phyloP scores from a whole-genome alignment of 257 asterid species.

The Solanum peruvianum region DNA sequence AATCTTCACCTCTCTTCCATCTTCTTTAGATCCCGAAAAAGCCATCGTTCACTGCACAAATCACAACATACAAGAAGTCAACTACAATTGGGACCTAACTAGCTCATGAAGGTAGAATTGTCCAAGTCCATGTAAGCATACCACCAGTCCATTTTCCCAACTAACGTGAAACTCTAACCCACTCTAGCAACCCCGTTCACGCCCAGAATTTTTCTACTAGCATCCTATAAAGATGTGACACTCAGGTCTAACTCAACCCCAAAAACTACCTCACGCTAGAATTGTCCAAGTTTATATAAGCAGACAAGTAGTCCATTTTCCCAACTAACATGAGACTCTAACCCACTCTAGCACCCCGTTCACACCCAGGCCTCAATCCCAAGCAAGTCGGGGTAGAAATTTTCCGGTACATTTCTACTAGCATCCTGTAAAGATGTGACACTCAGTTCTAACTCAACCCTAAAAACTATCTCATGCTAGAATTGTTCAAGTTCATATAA shows the following conservation, averaged over 20 bases:
- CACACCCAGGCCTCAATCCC: neutral
- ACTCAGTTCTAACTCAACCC: neutral
- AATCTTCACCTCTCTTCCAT: conserved; percentile 56
- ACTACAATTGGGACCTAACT: neutral
- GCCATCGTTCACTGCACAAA: conserved; percentile 48
- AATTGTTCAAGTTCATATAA: too few relatives aligned
- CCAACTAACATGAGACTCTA: neutral
- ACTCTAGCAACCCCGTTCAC: neutral
- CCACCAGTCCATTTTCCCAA: neutral
- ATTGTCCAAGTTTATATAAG: neutral
- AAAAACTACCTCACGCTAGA: too few relatives aligned
- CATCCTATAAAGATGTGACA: neutral
- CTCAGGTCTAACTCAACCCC: neutral
- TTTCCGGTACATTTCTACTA: neutral
- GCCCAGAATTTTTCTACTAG: neutral
- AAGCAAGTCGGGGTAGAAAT: neutral
- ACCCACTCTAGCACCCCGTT: neutral
- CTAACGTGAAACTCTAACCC: neutral
- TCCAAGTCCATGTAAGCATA: neutral
- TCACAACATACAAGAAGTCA: neutral
- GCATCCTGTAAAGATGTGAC: neutral
- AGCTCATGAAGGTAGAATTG: neutral
- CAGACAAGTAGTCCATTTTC: neutral
- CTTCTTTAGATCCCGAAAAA: conserved; percentile 24
- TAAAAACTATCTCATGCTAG: too few relatives aligned